Conservation (phyloP, 345 rosid genomes). For the Brassica carinata region DNA sequence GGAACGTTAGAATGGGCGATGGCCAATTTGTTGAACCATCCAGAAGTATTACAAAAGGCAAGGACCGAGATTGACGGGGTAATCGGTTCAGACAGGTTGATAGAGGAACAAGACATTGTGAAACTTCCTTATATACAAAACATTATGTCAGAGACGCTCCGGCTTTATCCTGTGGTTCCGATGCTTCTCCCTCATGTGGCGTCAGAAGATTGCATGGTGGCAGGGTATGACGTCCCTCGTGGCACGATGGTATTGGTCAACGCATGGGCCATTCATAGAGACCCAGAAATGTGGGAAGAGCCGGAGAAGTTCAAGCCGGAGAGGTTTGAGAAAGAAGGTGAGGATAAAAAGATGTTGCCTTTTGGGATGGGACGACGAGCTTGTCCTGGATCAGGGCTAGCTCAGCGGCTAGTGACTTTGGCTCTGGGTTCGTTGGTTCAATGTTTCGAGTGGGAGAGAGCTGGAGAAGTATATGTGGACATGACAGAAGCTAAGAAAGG, state of each 20-base stretch:
- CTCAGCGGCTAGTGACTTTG: constrained; percentile 42
- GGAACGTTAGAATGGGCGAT: constrained; percentile 33
- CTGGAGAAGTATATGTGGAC: constrained; percentile 32
- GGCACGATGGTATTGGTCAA: constrained; percentile 42
- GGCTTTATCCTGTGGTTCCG: constrained; percentile 45
- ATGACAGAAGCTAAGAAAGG: constrained; percentile 45
- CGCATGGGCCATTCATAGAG: constrained; percentile 30
- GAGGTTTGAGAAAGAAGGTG: constrained; percentile 29
- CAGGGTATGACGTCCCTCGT: constrained; percentile 43
- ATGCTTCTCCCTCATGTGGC: constrained; percentile 44
- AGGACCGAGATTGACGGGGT: constrained; percentile 28
- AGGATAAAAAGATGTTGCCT: constrained; percentile 36
- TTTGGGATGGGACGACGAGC: constrained; percentile 47
- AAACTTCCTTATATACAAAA: constrained; percentile 46
- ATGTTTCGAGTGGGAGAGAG: constrained; percentile 39
- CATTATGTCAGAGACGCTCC: constrained; percentile 30
- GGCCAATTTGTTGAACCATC: constrained; percentile 39
- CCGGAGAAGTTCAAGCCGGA: constrained; percentile 27
- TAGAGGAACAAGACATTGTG: constrained; percentile 43
- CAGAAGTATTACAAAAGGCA: constrained; percentile 40
- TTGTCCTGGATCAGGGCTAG: constrained; percentile 49
- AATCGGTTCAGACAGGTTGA: constrained; percentile 35
- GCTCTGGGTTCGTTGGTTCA: constrained; percentile 50
- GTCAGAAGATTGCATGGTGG: constrained; percentile 43
- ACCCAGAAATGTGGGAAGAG: constrained; percentile 25